A percentile compares a stretch with the other conserved stretches of the same genome.
Evolutionary conservation across 257 asterid species (phyloP).

Genomic region (Haberlea rhodopensis): DNA sequence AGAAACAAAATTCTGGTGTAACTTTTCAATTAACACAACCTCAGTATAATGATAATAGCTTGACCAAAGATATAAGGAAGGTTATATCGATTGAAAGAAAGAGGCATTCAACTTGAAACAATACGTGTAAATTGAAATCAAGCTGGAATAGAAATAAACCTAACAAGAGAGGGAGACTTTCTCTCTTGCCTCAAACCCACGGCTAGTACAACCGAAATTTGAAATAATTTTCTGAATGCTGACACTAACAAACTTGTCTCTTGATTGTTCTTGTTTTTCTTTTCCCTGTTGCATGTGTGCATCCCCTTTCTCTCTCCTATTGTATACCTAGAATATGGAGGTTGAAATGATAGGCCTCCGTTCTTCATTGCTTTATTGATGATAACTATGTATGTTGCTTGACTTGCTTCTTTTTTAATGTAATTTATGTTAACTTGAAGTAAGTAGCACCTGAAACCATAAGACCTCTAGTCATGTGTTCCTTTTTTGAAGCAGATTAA

Average conservation of each 20-base stretch:
- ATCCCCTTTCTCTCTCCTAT: background rate
- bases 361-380: background rate
- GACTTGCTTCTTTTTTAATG: background rate
- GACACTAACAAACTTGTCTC: background rate
- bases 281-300: background rate
- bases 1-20: background rate
- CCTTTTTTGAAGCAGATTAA: background rate
- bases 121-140: background rate
- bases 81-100: background rate
- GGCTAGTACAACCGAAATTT: background rate
- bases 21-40: background rate
- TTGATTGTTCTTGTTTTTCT: too few relatives aligned
- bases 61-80: background rate
- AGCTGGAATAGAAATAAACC: background rate
- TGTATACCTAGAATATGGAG: background rate
- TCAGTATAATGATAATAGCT: background rate
- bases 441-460: background rate
- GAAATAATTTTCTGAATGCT: background rate
- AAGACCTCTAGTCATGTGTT: background rate
- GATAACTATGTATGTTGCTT: background rate
- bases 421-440: background rate
- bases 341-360: background rate
- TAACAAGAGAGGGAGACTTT: too few relatives aligned
- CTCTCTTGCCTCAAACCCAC: background rate
- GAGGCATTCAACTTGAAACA: background rate